phyloP scores from a whole-genome alignment of 805 yeast genomes.

The Metschnikowia orientalis region DNA sequence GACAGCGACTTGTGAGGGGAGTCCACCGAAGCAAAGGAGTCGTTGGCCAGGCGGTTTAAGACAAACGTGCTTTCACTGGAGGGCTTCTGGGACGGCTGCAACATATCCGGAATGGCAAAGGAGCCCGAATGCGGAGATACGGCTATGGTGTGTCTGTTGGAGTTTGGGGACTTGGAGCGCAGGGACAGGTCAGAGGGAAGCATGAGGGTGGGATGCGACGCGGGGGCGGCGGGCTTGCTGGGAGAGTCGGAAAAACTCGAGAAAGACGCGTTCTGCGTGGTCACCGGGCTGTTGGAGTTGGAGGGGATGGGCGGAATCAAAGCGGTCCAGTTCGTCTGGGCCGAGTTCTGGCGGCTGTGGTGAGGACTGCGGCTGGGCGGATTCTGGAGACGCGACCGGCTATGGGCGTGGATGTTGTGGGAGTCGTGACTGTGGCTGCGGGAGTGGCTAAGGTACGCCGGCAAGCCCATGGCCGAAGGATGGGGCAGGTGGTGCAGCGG shows the following conservation, averaged over 20 bases:
- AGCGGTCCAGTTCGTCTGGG: constrained; percentile 25
- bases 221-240: constrained; percentile 2
- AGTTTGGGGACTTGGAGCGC: constrained; percentile 2
- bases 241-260: background rate
- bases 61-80: constrained; percentile 10
- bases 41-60: constrained; percentile 2
- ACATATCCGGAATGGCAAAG: constrained; percentile 13
- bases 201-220: background rate
- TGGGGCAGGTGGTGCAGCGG: constrained; percentile 3
- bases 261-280: no score
- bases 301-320: constrained; percentile 34
- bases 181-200: constrained; percentile 1
- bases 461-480: constrained; percentile 6
- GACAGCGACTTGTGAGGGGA: no score
- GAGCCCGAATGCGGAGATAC: constrained; percentile 11
- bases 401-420: constrained; percentile 1
- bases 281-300: background rate
- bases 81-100: constrained; percentile 14
- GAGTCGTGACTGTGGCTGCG: constrained; percentile 17
- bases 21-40: background rate
- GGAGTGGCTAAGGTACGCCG: constrained; percentile 8
- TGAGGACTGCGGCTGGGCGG: constrained; percentile 2
- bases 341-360: constrained; percentile 8
- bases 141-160: constrained; percentile 18
- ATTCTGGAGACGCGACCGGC: constrained; percentile 1